phyloP scores from a whole-genome alignment of 257 asterid genomes.

The Cynanchum wilfordii region DNA sequence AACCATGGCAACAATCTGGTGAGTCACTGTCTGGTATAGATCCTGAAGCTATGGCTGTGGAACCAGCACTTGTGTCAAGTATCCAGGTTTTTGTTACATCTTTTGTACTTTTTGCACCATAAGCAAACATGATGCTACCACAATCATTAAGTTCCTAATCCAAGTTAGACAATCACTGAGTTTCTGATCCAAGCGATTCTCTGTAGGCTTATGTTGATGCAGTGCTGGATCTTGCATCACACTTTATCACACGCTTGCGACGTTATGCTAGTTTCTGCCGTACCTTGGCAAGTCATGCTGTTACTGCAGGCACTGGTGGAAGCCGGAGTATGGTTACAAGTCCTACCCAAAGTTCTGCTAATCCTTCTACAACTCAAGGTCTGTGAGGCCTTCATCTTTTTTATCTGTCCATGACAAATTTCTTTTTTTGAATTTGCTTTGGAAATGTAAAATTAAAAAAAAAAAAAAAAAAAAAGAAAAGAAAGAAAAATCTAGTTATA shows the following conservation, averaged over 20 bases:
- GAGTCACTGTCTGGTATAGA: slow-evolving; percentile 70
- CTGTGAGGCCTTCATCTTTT: slow-evolving; percentile 22
- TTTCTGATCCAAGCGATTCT: slow-evolving; percentile 23
- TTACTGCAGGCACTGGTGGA: slow-evolving; percentile 91
- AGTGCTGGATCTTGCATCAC: slow-evolving; percentile 96
- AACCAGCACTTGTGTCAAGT: slow-evolving; percentile 73
- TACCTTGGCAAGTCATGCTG: slow-evolving; percentile 96
- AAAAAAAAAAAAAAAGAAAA: background rate
- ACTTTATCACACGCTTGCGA: slow-evolving; percentile 93
- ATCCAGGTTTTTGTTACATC: slow-evolving; percentile 59
- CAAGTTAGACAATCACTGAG: background rate
- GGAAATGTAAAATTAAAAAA: background rate
- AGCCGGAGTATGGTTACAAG: slow-evolving; percentile 82
- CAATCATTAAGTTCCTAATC: slow-evolving; percentile 19
- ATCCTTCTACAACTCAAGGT: slow-evolving; percentile 78
- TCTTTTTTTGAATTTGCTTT: background rate
- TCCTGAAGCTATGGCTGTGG: slow-evolving; percentile 92
- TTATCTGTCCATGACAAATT: background rate
- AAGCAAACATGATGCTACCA: background rate
- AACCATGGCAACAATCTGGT: slow-evolving; percentile 96
- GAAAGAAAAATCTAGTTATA: background rate
- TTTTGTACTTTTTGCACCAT: background rate
- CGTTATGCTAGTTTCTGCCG: slow-evolving; percentile 99
- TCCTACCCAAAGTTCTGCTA: slow-evolving; percentile 73
- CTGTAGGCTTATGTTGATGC: slow-evolving; percentile 97